A percentile compares a stretch with the other conserved stretches of the same genome.
phyloP scores from a whole-genome alignment of 306 rosid genomes.

The Dalbergia cultrata region DNA sequence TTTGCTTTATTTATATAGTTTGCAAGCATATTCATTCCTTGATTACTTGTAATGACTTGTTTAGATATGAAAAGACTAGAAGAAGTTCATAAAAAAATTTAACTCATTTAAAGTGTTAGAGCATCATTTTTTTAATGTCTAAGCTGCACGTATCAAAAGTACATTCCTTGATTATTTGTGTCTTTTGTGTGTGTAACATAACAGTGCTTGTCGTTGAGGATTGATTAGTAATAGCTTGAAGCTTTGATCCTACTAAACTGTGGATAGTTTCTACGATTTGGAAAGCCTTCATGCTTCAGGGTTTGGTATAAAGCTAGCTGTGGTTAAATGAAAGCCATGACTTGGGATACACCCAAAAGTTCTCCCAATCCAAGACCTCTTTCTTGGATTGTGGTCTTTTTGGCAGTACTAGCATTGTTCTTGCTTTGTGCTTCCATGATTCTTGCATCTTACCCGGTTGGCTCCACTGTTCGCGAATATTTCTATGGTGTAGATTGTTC shows the following conservation, averaged over 20 bases:
- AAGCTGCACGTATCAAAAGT: neutral
- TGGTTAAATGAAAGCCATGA: constrained; percentile 65
- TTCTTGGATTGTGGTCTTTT: constrained; percentile 73
- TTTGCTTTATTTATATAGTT: constrained; percentile 18
- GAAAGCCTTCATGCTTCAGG: constrained; percentile 38
- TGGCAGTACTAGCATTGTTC: constrained; percentile 76
- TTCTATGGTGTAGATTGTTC: constrained; percentile 56
- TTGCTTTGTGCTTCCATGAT: constrained; percentile 72
- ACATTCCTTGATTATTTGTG: constrained; percentile 6
- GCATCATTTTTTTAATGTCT: no score
- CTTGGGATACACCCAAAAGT: constrained; percentile 69
- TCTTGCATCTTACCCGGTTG: constrained; percentile 71
- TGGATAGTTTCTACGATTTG: constrained; percentile 38
- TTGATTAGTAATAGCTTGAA: constrained; percentile 32
- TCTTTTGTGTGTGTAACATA: neutral
- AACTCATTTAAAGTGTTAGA: no score
- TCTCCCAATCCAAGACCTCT: constrained; percentile 70
- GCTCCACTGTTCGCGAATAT: constrained; percentile 70
- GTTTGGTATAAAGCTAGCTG: constrained; percentile 43
- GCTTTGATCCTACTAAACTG: neutral
- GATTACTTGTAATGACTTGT: constrained; percentile 1
- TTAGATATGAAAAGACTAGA: no score
- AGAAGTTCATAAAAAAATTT: no score
- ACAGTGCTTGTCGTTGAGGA: constrained; percentile 31
- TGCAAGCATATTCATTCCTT: neutral